Evolutionary conservation across 2,329 filamentous ascomycete species (phyloP).

Genomic region (Fusarium albosuccineum): DNA sequence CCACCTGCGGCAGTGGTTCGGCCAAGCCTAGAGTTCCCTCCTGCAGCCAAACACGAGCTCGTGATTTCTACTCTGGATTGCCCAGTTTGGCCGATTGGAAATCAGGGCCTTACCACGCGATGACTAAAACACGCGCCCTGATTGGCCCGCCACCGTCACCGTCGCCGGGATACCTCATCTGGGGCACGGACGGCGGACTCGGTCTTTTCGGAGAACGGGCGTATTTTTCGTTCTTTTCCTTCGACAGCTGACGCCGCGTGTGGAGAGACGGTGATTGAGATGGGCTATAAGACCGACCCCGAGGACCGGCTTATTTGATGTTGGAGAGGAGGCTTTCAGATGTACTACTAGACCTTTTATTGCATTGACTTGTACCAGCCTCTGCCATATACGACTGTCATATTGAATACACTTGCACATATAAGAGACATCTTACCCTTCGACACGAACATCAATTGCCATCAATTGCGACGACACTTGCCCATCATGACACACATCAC

Average conservation of each 20-base stretch:
- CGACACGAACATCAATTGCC: not conserved
- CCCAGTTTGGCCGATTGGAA: constrained; percentile 2
- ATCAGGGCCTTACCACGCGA: constrained; percentile 40
- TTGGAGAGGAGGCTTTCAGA: not conserved
- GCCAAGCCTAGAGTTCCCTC: not conserved
- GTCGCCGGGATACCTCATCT: constrained; percentile 3
- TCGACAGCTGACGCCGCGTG: constrained; percentile 11
- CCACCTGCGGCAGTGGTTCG: not conserved
- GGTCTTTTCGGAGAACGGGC: constrained; percentile 30
- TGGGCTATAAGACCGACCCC: constrained; percentile 32
- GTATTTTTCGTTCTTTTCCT: constrained; percentile 4
- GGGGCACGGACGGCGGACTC: constrained; percentile 20
- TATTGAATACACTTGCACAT: not conserved
- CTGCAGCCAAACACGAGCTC: constrained; percentile 13
- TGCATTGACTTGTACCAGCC: not conserved
- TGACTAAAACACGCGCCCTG: constrained; percentile 50
- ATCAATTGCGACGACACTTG: not conserved
- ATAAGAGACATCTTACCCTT: not conserved
- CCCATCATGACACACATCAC: constrained; percentile 42
- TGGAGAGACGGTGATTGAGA: constrained; percentile 30
- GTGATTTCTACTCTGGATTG: constrained; percentile 6
- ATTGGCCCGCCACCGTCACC: constrained; percentile 43
- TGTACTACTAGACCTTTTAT: constrained; percentile 3
- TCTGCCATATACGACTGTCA: not conserved
- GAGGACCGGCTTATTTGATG: constrained; percentile 5